A percentile compares a stretch with the other conserved stretches of the same genome.
Conservation (phyloP, 2,329 filamentous ascomycete genomes). For the Penicillium sp. region DNA sequence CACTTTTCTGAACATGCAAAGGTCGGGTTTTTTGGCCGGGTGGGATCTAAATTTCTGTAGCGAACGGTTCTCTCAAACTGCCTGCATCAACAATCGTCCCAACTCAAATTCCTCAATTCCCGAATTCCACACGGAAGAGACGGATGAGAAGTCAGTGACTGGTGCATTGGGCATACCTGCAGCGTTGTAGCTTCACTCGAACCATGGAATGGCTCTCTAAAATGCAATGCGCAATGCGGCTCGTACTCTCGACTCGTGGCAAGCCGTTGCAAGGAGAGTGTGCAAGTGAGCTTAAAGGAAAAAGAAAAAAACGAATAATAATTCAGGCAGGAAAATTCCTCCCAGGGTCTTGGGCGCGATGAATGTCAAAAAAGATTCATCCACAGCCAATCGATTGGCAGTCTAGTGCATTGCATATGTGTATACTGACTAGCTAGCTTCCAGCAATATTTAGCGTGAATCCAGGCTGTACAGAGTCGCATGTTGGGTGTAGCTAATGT, state of each 20-base stretch:
- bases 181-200: background rate
- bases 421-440: too few species aligned
- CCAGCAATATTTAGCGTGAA: too few species aligned
- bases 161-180: background rate
- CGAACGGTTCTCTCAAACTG: background rate
- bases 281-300: background rate
- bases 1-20: background rate
- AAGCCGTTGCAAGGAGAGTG: background rate
- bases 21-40: background rate
- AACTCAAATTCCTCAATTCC: background rate
- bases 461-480: too few species aligned
- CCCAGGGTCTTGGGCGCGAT: slow-evolving; percentile 7
- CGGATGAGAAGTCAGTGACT: background rate
- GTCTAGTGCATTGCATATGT: background rate
- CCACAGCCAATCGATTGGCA: slow-evolving; percentile 21
- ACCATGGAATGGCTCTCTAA: background rate
- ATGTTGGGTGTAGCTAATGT: too few species aligned
- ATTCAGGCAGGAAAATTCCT: background rate
- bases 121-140: background rate
- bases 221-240: background rate
- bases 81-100: background rate
- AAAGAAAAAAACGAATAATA: background rate
- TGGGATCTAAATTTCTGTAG: background rate
- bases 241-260: background rate
- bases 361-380: slow-evolving; percentile 19